Base-by-base conservation (phyloP, 2,329 filamentous ascomycete genomes). In the Raffaelea albimanens region DNA sequence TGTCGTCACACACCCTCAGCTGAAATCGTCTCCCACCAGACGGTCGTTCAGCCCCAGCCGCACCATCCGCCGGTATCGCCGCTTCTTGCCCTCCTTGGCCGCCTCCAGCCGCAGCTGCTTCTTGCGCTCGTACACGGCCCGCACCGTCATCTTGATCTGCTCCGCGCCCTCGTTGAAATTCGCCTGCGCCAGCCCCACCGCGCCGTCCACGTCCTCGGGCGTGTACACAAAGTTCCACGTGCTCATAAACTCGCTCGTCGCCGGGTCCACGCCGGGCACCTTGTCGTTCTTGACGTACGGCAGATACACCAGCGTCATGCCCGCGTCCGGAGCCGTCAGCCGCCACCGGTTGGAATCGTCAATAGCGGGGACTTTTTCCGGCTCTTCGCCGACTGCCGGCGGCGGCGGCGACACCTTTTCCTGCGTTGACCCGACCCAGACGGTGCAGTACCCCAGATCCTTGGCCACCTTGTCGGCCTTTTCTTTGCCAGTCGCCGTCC, bases 171-270 rank as follows among this genome's bases (percentile, higher is more conserved):
- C 87, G 5, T 78, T 73, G 56, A 88, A 98, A 64, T 98, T 98
- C 11, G 87, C 87, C 47, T 80, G 75, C 1, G 93, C 90, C 23
- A 98, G 74, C 5, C 76, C 73, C 2, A 95, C 84, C 0, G 95
- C 88, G 22, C 79, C 78, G 56, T 97, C 90, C 45, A 98, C 82
- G 63, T 98, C 84, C 49, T 93, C 83, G 0, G 89, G 83, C 2
- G 86, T 94, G 63, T 97, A 98, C 25, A 96, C 82, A 61, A 97
- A 97, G 61, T 98, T 98, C 93, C 93, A 98, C 0, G 93, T 98
- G 56, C 82, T 87, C 70, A 97, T 80, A 65, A 89, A 97, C 51
- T 95, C 88, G 46, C 80, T 85, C 2, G 76, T 78, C 21, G 82
- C 81, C 0, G 93, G 93, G 55, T 95, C 85, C n/a, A 97, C 83